Conservation (phyloP, 2,329 filamentous ascomycete genomes). For the Paecilomyces fulvus region DNA sequence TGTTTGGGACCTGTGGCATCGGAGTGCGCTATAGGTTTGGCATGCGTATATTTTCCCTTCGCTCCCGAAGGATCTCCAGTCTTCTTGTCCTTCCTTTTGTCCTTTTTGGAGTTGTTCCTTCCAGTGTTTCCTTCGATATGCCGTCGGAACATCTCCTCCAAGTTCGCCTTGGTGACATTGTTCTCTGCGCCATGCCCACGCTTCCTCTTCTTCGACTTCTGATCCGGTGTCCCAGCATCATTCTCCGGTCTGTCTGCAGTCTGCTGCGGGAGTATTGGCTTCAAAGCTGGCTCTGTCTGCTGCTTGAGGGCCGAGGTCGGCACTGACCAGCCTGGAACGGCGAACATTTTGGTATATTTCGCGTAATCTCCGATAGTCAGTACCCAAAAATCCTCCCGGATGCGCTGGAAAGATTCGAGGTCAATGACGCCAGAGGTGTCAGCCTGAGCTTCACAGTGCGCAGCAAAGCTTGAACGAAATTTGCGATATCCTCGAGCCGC, state of each 20-base stretch:
- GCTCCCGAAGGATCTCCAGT: slow-evolving; percentile 15
- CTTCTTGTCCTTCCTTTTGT: slow-evolving; percentile 23
- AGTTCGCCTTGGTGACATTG: slow-evolving; percentile 58
- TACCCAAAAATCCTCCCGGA: not conserved
- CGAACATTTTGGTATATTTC: slow-evolving; percentile 56
- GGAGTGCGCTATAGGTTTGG: slow-evolving; percentile 3
- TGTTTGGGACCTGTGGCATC: slow-evolving; percentile 1
- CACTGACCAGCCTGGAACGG: slow-evolving; percentile 86
- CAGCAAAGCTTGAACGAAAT: not conserved
- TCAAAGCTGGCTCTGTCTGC: slow-evolving; percentile 52
- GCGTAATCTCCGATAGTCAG: not conserved
- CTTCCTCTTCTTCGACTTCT: slow-evolving; percentile 45
- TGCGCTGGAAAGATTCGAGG: not conserved
- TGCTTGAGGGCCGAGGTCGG: slow-evolving; percentile 62
- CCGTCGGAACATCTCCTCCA: slow-evolving; percentile 69
- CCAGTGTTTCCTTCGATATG: slow-evolving; percentile 59
- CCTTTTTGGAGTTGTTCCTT: slow-evolving; percentile 24
- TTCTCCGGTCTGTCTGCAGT: slow-evolving; percentile 26
- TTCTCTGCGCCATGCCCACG: slow-evolving; percentile 23
- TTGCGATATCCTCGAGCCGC: not conserved
- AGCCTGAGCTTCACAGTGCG: not conserved
- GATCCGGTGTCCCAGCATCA: slow-evolving; percentile 15
- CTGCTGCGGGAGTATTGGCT: slow-evolving; percentile 58
- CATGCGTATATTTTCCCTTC: slow-evolving; percentile 16
- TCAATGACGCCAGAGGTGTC: not conserved